phyloP scores from a whole-genome alignment of 2,329 filamentous ascomycete species.

The Xylogone sp. region DNA sequence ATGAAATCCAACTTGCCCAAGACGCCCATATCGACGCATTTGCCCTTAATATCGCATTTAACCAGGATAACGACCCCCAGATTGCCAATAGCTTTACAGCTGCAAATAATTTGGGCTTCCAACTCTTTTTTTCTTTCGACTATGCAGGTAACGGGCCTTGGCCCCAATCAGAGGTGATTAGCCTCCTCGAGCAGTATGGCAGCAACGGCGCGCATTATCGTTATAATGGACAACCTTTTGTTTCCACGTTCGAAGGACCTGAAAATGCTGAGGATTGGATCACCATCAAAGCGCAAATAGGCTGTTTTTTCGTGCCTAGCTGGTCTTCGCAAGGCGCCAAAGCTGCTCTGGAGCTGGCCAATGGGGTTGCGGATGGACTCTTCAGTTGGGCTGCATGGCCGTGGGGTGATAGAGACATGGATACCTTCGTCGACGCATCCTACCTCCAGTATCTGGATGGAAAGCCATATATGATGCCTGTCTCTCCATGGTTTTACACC shows the following conservation, averaged over 20 bases:
- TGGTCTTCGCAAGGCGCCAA: conserved; percentile 23
- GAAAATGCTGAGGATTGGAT: conserved; percentile 35
- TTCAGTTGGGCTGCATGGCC: conserved; percentile 38
- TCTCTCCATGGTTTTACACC: conserved; percentile 55
- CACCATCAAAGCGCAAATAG: conserved; percentile 29
- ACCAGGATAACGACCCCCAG: conserved; percentile 10
- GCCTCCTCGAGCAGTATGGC: conserved; percentile 23
- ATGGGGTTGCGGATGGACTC: conserved; percentile 23
- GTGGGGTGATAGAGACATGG: conserved; percentile 3
- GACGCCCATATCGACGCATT: conserved; percentile 36
- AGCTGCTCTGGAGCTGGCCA: conserved; percentile 1
- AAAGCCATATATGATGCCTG: conserved; percentile 27
- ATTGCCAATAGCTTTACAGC: conserved; percentile 25
- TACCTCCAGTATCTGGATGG: conserved; percentile 4
- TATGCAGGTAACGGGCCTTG: conserved; percentile 29
- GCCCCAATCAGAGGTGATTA: conserved; percentile 21
- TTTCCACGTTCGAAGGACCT: conserved; percentile 46
- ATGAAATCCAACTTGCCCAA: conserved; percentile 32
- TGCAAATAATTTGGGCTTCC: conserved; percentile 29
- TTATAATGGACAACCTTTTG: conserved; percentile 33
- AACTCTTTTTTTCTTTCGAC: conserved; percentile 40
- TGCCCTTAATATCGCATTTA: conserved; percentile 30
- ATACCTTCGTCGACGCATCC: conserved; percentile 4
- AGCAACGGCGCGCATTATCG: conserved; percentile 24
- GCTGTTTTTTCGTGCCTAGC: conserved; percentile 38